Percentiles rank a stretch among this genome's conserved stretches.
Conservation (phyloP, 2,329 filamentous ascomycete genomes). For the Hypocreales sp. region DNA sequence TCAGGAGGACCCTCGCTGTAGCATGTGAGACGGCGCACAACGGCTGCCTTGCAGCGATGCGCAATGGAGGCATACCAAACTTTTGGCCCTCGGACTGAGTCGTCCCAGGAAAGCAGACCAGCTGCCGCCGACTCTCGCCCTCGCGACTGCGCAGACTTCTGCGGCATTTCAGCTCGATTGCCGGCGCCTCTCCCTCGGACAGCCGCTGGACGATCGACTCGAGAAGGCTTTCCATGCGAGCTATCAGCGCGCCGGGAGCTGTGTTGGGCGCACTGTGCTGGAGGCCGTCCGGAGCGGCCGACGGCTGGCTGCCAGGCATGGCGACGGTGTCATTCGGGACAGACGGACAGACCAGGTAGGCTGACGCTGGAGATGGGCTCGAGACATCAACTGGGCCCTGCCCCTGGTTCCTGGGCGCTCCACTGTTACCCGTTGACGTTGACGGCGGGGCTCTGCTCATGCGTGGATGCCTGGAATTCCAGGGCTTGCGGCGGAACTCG, state of each 20-base stretch:
- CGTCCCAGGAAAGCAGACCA: slow-evolving; percentile 30
- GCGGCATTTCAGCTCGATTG: slow-evolving; percentile 11
- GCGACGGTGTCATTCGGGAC: too few relatives aligned
- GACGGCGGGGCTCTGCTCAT: too few relatives aligned
- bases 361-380: too few relatives aligned
- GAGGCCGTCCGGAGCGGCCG: too few relatives aligned
- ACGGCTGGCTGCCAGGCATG: too few relatives aligned
- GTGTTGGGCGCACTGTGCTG: background rate
- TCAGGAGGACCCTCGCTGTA: slow-evolving; percentile 38
- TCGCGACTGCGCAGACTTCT: slow-evolving; percentile 4
- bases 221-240: slow-evolving; percentile 20
- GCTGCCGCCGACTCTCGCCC: slow-evolving; percentile 4
- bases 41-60: background rate
- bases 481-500: too few relatives aligned
- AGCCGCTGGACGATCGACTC: slow-evolving; percentile 14
- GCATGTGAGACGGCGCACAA: background rate
- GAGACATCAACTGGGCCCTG: too few relatives aligned
- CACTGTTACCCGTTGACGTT: background rate
- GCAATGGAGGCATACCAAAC: slow-evolving; percentile 27
- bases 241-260: slow-evolving; percentile 11
- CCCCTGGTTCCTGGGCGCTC: too few relatives aligned
- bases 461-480: too few relatives aligned
- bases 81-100: slow-evolving; percentile 30
- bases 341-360: too few relatives aligned
- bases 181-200: slow-evolving; percentile 9